phyloP scores from a whole-genome alignment of 1,284 basidiomycete species.

The Singerocomus inundabilis region DNA sequence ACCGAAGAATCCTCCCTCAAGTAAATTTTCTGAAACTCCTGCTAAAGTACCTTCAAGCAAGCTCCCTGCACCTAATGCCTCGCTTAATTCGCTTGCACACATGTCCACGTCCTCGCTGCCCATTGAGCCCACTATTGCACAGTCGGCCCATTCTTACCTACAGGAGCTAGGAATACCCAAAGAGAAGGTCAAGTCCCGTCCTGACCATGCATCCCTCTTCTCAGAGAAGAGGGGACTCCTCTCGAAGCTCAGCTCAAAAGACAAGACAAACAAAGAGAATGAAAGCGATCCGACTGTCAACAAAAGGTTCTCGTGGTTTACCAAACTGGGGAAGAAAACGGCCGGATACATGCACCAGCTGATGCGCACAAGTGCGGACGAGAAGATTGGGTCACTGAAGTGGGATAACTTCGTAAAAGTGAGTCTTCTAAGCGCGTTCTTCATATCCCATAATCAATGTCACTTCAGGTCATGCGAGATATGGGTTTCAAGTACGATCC shows the following conservation, averaged over 20 bases:
- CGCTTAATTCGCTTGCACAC: conserved; percentile 31
- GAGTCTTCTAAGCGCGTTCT: background rate
- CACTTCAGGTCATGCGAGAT: conserved; percentile 63
- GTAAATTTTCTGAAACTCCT: conserved; percentile 17
- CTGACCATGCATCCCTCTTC: conserved; percentile 52
- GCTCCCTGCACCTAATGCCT: conserved; percentile 21
- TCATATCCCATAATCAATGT: background rate
- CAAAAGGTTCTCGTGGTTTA: conserved; percentile 53
- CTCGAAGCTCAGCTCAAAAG: conserved; percentile 44
- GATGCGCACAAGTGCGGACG: conserved; percentile 53
- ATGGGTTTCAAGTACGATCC: conserved; percentile 74
- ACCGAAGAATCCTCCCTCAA: conserved; percentile 20
- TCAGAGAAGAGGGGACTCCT: conserved; percentile 51
- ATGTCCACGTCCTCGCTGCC: conserved; percentile 47
- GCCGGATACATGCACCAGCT: conserved; percentile 61
- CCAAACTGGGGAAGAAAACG: conserved; percentile 57
- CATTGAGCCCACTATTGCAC: conserved; percentile 48
- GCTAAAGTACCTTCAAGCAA: conserved; percentile 17
- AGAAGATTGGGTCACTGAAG: conserved; percentile 64
- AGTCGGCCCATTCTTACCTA: conserved; percentile 69
- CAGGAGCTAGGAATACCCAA: conserved; percentile 51
- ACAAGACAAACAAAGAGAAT: conserved; percentile 38
- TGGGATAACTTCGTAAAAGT: conserved; percentile 71
- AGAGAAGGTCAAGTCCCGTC: conserved; percentile 67
- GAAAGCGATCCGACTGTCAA: conserved; percentile 35